Evolutionary conservation across 495 filamentous ascomycete species (phyloP).

Genomic region (Aspergillus wentii): DNA sequence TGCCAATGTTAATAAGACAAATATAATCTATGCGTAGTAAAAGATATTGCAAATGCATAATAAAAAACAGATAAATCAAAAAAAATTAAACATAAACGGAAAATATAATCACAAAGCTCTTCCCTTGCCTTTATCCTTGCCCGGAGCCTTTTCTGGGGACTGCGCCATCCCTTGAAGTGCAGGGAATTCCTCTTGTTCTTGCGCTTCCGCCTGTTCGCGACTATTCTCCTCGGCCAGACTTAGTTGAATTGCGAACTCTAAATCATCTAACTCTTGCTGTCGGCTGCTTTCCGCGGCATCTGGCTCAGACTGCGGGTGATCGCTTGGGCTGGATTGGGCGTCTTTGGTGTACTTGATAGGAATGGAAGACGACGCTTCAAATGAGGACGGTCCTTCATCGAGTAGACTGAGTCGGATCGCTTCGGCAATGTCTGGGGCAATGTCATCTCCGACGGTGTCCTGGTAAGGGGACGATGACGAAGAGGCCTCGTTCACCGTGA

Average conservation of each 20-base stretch:
- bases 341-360: constrained; percentile 49
- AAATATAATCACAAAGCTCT: constrained; percentile 32
- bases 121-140: constrained; percentile 35
- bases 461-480: constrained; percentile 37
- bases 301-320: constrained; percentile 16
- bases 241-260: constrained; percentile 78
- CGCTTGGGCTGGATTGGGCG: constrained; percentile 8
- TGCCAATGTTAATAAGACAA: no score
- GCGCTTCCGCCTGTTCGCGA: constrained; percentile 22
- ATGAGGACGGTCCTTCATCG: constrained; percentile 32
- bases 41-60: no score
- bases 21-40: no score
- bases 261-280: constrained; percentile 60
- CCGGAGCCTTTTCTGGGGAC: constrained; percentile 36
- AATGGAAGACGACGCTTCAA: constrained; percentile 37
- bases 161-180: constrained; percentile 40
- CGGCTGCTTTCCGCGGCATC: constrained; percentile 30
- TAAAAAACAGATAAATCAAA: no score
- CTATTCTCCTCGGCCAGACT: constrained; percentile 78
- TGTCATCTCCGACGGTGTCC: constrained; percentile 46
- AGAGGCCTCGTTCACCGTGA: constrained; percentile 44
- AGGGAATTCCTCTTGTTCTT: constrained; percentile 54
- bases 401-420: constrained; percentile 75
- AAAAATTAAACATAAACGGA: not conserved
- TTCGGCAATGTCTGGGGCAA: constrained; percentile 72